Evolutionary conservation across 306 rosid species (phyloP).

Genomic region (Vachellia pachyceras): DNA sequence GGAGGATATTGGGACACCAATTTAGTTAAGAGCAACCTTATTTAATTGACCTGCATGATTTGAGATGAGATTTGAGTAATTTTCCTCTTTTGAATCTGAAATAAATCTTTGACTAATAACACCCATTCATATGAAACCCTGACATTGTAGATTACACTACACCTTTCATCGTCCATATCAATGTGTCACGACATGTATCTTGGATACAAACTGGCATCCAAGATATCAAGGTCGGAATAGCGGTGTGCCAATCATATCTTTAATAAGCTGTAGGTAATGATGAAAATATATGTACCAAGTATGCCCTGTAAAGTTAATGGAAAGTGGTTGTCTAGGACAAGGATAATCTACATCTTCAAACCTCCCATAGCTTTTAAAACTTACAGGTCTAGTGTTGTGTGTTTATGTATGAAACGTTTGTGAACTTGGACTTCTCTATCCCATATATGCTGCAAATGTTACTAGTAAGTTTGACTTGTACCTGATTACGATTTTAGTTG

Average conservation of each 20-base stretch:
- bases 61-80: not conserved
- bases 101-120: not conserved
- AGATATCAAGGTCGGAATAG: not conserved
- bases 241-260: not conserved
- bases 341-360: not conserved
- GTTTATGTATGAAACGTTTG: not conserved
- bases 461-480: constrained; percentile 22
- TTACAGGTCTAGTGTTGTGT: not conserved
- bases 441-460: constrained; percentile 6
- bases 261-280: not conserved
- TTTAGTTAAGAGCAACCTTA: not conserved
- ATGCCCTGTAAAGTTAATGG: not conserved
- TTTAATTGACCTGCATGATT: not conserved
- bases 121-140: not conserved
- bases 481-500: constrained; percentile 10
- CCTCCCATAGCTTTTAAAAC: constrained; percentile 7
- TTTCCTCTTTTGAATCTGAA: not conserved
- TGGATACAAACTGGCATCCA: not conserved
- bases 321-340: not conserved
- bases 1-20: not conserved
- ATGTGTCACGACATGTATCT: not conserved
- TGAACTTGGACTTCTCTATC: constrained; percentile 2
- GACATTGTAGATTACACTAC: not conserved
- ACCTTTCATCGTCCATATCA: not conserved
- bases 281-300: not conserved